These are phyloP conservation scores for Anthracocystis panici-leucophaei DNA, from an alignment of 1,284 basidiomycete genomes.

Conservation along the genomic window DNA sequence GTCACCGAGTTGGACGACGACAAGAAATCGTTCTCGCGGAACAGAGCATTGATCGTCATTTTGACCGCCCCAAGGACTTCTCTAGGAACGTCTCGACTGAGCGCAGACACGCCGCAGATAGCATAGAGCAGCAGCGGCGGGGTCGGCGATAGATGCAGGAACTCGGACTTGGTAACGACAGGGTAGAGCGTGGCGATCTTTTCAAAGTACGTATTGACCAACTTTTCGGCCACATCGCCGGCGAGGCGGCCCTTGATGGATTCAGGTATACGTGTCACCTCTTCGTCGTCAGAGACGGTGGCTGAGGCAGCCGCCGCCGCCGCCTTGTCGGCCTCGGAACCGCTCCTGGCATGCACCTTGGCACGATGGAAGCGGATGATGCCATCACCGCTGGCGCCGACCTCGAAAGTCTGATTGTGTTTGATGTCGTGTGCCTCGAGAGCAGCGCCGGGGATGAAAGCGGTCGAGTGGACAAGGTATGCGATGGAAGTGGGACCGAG, in stretches of 20 bases:
- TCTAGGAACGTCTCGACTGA: slow-evolving; percentile 84
- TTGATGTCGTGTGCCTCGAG: slow-evolving; percentile 86
- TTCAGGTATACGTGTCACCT: slow-evolving; percentile 44
- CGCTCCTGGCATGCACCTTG: slow-evolving; percentile 1
- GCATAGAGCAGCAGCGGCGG: slow-evolving; percentile 87
- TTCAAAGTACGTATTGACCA: slow-evolving; percentile 90
- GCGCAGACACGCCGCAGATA: slow-evolving; percentile 90
- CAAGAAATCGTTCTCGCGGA: slow-evolving; percentile 86
- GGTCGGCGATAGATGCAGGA: slow-evolving; percentile 78
- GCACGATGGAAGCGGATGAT: slow-evolving; percentile 84
- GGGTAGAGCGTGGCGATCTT: slow-evolving; percentile 87
- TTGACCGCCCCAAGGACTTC: slow-evolving; percentile 86
- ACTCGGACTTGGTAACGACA: slow-evolving; percentile 86
- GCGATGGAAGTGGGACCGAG: slow-evolving; percentile 83
- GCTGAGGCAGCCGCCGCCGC: background rate
- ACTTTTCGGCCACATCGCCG: slow-evolving; percentile 73
- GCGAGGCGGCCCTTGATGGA: slow-evolving; percentile 58
- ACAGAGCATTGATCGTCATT: slow-evolving; percentile 75
- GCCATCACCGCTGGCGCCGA: slow-evolving; percentile 81
- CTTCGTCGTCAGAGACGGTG: slow-evolving; percentile 31
- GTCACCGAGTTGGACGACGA: slow-evolving; percentile 87
- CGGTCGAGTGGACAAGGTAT: slow-evolving; percentile 88
- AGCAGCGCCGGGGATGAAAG: slow-evolving; percentile 80
- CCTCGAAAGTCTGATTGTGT: slow-evolving; percentile 71
- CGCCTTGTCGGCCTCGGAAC: background rate